phyloP scores from a whole-genome alignment of 2,329 filamentous ascomycete genomes.

The Monosporascus sp. region DNA sequence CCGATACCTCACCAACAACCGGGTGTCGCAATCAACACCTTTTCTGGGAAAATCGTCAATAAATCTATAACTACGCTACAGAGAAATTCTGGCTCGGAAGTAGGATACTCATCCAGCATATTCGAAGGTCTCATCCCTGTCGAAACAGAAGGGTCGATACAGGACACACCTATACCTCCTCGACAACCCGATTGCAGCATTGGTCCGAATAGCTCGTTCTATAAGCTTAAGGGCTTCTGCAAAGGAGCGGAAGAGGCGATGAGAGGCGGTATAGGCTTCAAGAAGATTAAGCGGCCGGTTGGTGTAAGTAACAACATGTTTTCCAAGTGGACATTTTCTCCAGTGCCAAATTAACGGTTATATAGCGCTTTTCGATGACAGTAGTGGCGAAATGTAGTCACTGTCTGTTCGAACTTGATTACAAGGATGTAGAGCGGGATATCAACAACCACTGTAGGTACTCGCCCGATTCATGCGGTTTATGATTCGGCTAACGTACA shows the following conservation, averaged over 20 bases:
- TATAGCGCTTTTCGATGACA: constrained; percentile 36
- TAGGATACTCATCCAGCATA: constrained; percentile 6
- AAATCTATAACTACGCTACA: constrained; percentile 16
- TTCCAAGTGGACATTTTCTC: neutral
- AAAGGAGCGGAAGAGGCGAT: constrained; percentile 47
- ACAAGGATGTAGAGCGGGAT: constrained; percentile 46
- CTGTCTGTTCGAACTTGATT: constrained; percentile 51
- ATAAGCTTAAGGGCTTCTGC: constrained; percentile 50
- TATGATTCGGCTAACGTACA: constrained; percentile 4
- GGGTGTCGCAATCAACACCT: constrained; percentile 5
- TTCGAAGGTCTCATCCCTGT: constrained; percentile 34
- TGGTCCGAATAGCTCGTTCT: constrained; percentile 43
- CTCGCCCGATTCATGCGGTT: neutral
- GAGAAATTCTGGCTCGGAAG: constrained; percentile 4
- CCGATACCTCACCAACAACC: constrained; percentile 18
- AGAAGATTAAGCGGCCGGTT: constrained; percentile 45
- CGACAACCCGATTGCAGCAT: constrained; percentile 37
- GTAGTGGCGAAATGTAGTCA: constrained; percentile 46
- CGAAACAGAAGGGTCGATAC: constrained; percentile 20
- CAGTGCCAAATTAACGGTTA: neutral
- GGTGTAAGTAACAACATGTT: constrained; percentile 21
- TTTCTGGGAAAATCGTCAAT: constrained; percentile 12
- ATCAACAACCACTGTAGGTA: constrained; percentile 41
- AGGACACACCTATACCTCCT: constrained; percentile 11
- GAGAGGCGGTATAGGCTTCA: constrained; percentile 44